Base-by-base conservation (phyloP, 2,329 filamentous ascomycete species). In the Trichoderma afroharzianum region DNA sequence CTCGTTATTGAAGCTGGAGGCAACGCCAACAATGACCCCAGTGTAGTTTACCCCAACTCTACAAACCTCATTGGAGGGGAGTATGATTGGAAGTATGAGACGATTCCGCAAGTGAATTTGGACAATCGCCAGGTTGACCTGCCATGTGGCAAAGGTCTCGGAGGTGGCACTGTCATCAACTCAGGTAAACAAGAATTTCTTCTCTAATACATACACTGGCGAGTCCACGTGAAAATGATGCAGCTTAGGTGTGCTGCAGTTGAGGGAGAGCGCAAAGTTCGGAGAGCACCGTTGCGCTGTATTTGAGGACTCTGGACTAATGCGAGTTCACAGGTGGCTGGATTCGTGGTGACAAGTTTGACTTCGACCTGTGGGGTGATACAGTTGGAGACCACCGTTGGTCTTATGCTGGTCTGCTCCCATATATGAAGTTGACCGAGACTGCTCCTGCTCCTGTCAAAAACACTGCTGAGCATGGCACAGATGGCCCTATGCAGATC, bases 321-420 rank as follows among this genome's bases (percentile, higher is more conserved):
- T 5, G 12, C 2, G 53, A 39, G 14, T 21, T 8, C 18, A 12
- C 12, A 74, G 80, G 78, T 14, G 75, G 75, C 6, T 84, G 84
- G 79, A 81, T 81, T n/a, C 82, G 84, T 47, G 84, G 84, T 4
- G 80, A 80, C 30, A 76, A 77, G 8, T 76, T 77, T 15, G 84
- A 86, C 73, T 87, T 84, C 72, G 80, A 86, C 50, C 77, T 80
- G 32, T 86, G 84, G 85, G 59, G 74, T 39, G 47, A 77, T 21
- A 30, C 73, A 28, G 71, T 77, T 30, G 57, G 53, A 4, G 84
- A 86, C 71, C 36, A 79, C 2, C 75, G 78, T 12, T 88, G 85
- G 82, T 81, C 80, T 69, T 85, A 83, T 59, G 76, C 84, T 5
- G 80, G 80, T 8, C 78, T 87, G 43, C 78, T 83, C 33, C 82